phyloP scores from a whole-genome alignment of 1,284 basidiomycete genomes.

The Kalmanozyma brasiliensis region DNA sequence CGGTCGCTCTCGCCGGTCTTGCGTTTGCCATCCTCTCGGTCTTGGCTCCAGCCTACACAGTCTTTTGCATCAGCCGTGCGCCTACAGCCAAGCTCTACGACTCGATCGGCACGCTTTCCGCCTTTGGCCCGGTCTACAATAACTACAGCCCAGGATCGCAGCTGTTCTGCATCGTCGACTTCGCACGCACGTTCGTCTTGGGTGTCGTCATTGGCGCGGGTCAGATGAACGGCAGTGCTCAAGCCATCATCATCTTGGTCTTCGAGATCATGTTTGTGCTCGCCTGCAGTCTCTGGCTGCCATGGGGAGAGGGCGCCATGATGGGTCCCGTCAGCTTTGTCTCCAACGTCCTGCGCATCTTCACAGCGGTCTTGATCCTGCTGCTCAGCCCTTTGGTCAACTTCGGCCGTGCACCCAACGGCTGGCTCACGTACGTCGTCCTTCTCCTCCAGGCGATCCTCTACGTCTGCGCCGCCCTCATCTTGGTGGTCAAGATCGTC shows the following conservation, averaged over 20 bases:
- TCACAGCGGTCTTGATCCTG: constrained; percentile 86
- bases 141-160: constrained; percentile 91
- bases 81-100: constrained; percentile 91
- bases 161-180: constrained; percentile 83
- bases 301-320: constrained; percentile 93
- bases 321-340: constrained; percentile 94
- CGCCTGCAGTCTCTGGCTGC: constrained; percentile 75
- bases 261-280: constrained; percentile 69
- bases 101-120: constrained; percentile 88
- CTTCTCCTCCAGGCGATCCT: constrained; percentile 86
- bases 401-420: constrained; percentile 63
- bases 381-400: constrained; percentile 84
- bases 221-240: constrained; percentile 87
- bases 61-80: constrained; percentile 80
- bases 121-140: constrained; percentile 93
- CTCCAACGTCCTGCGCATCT: constrained; percentile 87
- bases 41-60: constrained; percentile 78
- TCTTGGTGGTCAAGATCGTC: constrained; percentile 84
- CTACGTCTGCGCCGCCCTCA: constrained; percentile 80
- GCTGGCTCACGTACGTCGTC: constrained; percentile 93
- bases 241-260: constrained; percentile 80
- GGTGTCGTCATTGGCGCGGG: constrained; percentile 86
- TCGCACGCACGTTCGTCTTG: constrained; percentile 82
- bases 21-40: constrained; percentile 83
- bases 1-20: constrained; percentile 77